phyloP scores from a whole-genome alignment of 1,284 basidiomycete species.

The Malassezia brasiliensis region DNA sequence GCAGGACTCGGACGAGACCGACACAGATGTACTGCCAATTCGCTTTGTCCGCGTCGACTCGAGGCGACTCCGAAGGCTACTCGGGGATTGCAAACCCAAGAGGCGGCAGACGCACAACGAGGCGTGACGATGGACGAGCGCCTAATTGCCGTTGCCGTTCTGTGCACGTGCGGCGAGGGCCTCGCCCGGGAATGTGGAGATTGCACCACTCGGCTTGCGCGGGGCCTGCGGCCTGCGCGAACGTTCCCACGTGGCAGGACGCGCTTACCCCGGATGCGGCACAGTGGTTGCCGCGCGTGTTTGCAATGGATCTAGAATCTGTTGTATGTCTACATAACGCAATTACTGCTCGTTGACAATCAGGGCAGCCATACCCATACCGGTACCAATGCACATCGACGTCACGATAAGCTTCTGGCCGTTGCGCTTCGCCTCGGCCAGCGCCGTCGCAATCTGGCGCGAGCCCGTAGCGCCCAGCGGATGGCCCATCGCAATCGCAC shows the following conservation, averaged over 20 bases:
- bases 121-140: too few species aligned
- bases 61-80: too few species aligned
- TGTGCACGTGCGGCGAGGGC: not conserved
- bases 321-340: not conserved
- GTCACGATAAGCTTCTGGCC: slow-evolving; percentile 57
- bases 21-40: too few species aligned
- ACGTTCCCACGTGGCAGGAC: too few species aligned
- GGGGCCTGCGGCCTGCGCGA: not conserved
- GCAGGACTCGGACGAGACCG: too few species aligned
- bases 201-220: not conserved
- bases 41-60: too few species aligned
- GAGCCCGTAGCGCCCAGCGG: slow-evolving; percentile 58
- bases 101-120: too few species aligned
- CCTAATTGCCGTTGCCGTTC: not conserved
- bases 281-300: too few species aligned
- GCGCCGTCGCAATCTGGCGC: slow-evolving; percentile 73
- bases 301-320: too few species aligned
- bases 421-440: slow-evolving; percentile 64
- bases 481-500: slow-evolving; percentile 51
- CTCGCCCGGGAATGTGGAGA: not conserved
- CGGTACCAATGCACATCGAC: slow-evolving; percentile 79
- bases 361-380: slow-evolving; percentile 71
- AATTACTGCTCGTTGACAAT: slow-evolving; percentile 62
- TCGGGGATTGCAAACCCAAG: too few species aligned
- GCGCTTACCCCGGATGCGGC: too few species aligned